Evolutionary conservation across 495 filamentous ascomycete species (phyloP), one percentile per base, ranked within the genome.

Genomic region (Entonaema liquescens): DNA sequence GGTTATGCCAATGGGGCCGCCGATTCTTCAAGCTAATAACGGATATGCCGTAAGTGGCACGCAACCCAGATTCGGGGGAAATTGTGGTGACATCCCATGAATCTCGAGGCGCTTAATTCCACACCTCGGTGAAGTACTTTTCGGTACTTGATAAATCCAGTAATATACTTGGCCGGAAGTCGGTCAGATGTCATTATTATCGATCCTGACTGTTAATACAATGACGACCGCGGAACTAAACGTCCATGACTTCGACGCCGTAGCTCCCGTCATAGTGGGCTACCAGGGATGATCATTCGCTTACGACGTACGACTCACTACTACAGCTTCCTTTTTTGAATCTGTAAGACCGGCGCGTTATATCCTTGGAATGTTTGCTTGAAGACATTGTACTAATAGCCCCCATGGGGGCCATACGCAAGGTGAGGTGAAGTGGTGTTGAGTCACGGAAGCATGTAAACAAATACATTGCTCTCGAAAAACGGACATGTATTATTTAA

Each of bases 51-150:
- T 47, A 19, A 5, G 35, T 29, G 28, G 52, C 25, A n/a, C 52
- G 15, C 2, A 29, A n/a, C 15, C 40, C 26, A 29, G 25, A 17
- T 44, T 66, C 40, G 12, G 59, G 42, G 15, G n/a, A 25, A 40
- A 57, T 71, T 50, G 47, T 47, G 38, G 38, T 28, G 33, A 47
- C 42, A 47, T 67, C 42, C 62, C 31, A 54, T 38, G 29, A 59
- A 36, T 26, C 44, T 59, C 9, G 35, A 36, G 47, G 44, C 35
- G 40, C 21, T n/a, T 42, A 12, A 35, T 29, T 36, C 4, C 23
- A 36, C 15, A 12, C 33, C 35, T 19, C 9, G 26, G 9, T 42
- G 50, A 40, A 40, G 59, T 29, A 38, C 26, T 29, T 6, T 25
- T 9, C 21, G 23, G 35, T 42, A 42, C 19, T 25, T 26, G 44